A percentile compares a stretch with the other conserved stretches of the same genome.
phyloP scores from a whole-genome alignment of 495 filamentous ascomycete species.

The Gamarada debralockiae region DNA sequence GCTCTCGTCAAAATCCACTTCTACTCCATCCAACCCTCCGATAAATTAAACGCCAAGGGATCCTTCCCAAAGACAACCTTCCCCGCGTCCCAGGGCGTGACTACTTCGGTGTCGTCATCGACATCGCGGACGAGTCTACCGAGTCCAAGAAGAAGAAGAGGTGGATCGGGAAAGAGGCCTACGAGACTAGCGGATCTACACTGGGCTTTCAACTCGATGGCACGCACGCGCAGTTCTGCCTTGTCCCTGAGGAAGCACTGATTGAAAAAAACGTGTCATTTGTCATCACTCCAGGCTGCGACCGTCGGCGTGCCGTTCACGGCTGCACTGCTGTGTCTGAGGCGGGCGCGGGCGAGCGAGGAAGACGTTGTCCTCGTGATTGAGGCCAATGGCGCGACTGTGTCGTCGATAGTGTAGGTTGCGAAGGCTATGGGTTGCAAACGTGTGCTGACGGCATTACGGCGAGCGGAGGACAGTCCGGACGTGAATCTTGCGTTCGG shows the following conservation, averaged over 20 bases:
- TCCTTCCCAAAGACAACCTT: conserved; percentile 28
- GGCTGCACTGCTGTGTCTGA: conserved; percentile 24
- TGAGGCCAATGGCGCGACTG: conserved; percentile 28
- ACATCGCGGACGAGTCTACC: neutral
- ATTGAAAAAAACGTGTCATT: conserved; percentile 15
- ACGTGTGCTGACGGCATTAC: conserved; percentile 21
- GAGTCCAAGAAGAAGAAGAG: too few relatives aligned
- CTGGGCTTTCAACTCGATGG: conserved; percentile 22
- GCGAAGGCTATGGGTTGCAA: conserved; percentile 23
- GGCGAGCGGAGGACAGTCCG: too few relatives aligned
- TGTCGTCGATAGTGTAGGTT: conserved; percentile 21
- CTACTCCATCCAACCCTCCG: conserved; percentile 31
- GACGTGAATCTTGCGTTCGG: conserved; percentile 24
- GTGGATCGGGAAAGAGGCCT: conserved; percentile 24
- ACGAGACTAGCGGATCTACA: conserved; percentile 20
- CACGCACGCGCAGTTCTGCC: conserved; percentile 28
- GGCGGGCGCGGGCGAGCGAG: conserved; percentile 10
- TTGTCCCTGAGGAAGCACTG: conserved; percentile 16
- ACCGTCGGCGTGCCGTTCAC: conserved; percentile 28
- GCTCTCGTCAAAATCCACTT: neutral
- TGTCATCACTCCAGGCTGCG: conserved; percentile 21
- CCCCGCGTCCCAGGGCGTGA: conserved; percentile 33
- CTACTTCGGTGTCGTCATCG: conserved; percentile 25
- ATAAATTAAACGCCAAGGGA: conserved; percentile 33
- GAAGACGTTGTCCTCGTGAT: conserved; percentile 29